Evolutionary conservation across 768 basidiomycete species (phyloP).

Genomic region (Mrakia blollopis): DNA sequence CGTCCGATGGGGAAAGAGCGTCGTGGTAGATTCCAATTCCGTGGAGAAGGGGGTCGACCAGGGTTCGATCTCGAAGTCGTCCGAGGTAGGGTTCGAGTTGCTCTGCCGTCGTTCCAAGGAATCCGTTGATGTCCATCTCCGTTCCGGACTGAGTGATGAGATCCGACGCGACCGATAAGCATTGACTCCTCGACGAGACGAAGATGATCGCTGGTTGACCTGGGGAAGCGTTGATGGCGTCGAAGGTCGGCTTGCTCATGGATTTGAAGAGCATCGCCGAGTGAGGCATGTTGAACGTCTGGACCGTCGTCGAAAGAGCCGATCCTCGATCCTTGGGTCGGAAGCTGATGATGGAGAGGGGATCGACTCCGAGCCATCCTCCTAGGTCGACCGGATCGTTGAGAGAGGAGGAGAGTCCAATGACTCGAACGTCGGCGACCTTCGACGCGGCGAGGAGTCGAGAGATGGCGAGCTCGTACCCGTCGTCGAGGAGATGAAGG

Average conservation of each 20-base stretch:
- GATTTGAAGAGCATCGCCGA: conserved; percentile 81
- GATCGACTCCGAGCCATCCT: conserved; percentile 71
- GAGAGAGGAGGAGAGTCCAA: conserved; percentile 73
- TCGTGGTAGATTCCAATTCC: conserved; percentile 84
- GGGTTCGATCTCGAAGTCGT: conserved; percentile 57
- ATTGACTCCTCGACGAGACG: conserved; percentile 78
- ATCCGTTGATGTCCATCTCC: conserved; percentile 62
- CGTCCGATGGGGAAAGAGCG: conserved; percentile 64
- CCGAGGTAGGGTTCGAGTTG: conserved; percentile 58
- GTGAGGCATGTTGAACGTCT: conserved; percentile 78
- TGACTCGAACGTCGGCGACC: conserved; percentile 59
- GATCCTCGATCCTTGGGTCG: conserved; percentile 77
- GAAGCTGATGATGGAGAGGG: conserved; percentile 65
- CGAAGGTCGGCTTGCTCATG: conserved; percentile 85
- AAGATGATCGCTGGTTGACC: conserved; percentile 67
- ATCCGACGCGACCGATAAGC: conserved; percentile 66
- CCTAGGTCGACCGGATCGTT: conserved; percentile 76
- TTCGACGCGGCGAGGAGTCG: conserved; percentile 60
- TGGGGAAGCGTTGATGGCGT: conserved; percentile 54
- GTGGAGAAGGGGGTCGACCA: conserved; percentile 69
- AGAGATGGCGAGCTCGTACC: conserved; percentile 78
- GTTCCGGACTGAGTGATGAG: conserved; percentile 82
- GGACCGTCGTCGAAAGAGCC: conserved; percentile 60
- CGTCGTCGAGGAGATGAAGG: conserved; percentile 71
- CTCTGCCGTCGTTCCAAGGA: conserved; percentile 54